phyloP scores from a whole-genome alignment of 2,329 filamentous ascomycete genomes.

The Hymenoscyphus albidus region DNA sequence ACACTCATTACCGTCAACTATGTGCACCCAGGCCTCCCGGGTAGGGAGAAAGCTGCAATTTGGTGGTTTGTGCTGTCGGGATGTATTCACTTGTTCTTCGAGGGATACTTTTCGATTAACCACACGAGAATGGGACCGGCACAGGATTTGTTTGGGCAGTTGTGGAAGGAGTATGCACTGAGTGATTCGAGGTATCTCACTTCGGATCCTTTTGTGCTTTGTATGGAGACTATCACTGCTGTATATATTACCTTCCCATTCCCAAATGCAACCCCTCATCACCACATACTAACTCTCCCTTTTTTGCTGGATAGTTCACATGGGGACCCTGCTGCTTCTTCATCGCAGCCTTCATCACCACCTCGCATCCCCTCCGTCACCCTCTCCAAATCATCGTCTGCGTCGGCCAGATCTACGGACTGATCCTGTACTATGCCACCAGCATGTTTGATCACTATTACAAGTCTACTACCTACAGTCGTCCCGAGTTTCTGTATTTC shows the following conservation, averaged over 20 bases:
- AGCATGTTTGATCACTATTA: constrained; percentile 48
- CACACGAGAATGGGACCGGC: constrained; percentile 39
- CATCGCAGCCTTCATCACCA: constrained; percentile 45
- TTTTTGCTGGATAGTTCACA: constrained; percentile 38
- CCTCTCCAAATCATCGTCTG: constrained; percentile 44
- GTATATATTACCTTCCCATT: constrained; percentile 19
- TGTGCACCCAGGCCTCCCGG: constrained; percentile 49
- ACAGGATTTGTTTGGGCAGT: constrained; percentile 46
- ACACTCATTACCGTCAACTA: constrained; percentile 52
- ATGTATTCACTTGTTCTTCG: constrained; percentile 32
- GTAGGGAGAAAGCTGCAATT: constrained; percentile 54
- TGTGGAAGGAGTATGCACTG: constrained; percentile 57
- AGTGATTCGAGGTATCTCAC: constrained; percentile 55
- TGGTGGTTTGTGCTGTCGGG: constrained; percentile 70
- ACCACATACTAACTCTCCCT: neutral
- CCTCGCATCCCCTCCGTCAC: constrained; percentile 44
- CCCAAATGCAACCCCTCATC: neutral
- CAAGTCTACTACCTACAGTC: constrained; percentile 47
- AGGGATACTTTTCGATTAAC: constrained; percentile 47
- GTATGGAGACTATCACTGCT: constrained; percentile 53
- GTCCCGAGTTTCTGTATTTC: constrained; percentile 58
- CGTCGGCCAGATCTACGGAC: constrained; percentile 45
- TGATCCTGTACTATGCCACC: constrained; percentile 61
- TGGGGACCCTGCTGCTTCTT: constrained; percentile 58
- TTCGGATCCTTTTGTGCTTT: constrained; percentile 50